Conservation (phyloP, 2,329 filamentous ascomycete genomes). For the Fusarium sp. region DNA sequence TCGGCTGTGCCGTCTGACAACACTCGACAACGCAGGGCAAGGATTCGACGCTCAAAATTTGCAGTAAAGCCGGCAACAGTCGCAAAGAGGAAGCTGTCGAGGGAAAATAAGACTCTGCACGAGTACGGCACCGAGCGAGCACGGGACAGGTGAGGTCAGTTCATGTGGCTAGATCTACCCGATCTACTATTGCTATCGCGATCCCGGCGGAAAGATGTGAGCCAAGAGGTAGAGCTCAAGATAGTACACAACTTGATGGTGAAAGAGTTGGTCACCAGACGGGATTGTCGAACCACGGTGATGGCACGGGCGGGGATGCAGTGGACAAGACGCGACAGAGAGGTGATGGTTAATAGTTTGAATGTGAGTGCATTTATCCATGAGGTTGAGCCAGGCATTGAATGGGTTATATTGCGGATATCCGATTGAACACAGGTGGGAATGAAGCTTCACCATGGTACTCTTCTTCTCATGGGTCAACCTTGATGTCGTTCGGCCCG, state of each 20-base stretch:
- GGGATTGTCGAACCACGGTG: constrained; percentile 35
- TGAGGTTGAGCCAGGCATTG: not conserved
- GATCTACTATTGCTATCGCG: constrained; percentile 27
- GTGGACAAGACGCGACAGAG: not conserved
- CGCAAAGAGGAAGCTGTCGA: not conserved
- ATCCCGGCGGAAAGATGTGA: constrained; percentile 1
- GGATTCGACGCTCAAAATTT: not conserved
- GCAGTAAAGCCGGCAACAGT: not conserved
- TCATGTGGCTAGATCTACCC: constrained; percentile 27
- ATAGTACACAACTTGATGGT: constrained; percentile 29
- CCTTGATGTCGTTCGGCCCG: constrained; percentile 7
- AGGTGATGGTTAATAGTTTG: not conserved
- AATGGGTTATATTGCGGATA: not conserved
- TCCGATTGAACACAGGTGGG: constrained; percentile 1
- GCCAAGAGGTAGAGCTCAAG: not conserved
- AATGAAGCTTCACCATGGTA: not conserved
- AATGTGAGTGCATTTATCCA: no score
- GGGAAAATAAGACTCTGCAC: not conserved
- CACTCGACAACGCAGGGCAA: not conserved
- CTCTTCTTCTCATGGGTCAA: constrained; percentile 11
- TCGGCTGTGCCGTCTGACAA: not conserved
- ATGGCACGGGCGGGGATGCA: constrained; percentile 21
- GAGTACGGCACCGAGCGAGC: not conserved
- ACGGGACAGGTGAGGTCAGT: no score
- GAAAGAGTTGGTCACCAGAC: constrained; percentile 30